Percentiles rank a stretch among this genome's conserved stretches.
These are phyloP conservation scores for Zoysia pacifica DNA, from an alignment of 176 grass and related monocot species.

Conservation along the genomic window DNA sequence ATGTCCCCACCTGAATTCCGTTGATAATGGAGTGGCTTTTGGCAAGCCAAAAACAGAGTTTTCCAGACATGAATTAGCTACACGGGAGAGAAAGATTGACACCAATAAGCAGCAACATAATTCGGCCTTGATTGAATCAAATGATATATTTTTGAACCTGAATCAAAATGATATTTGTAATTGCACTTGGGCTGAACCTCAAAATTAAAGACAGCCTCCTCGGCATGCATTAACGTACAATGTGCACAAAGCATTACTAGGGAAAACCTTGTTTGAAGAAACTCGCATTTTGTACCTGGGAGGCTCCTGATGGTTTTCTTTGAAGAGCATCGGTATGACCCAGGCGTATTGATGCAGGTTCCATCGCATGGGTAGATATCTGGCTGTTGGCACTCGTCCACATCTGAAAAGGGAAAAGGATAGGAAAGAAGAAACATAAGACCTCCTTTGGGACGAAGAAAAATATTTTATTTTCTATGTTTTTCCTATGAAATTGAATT, in stretches of 20 bases:
- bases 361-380: slow-evolving; percentile 39
- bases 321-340: slow-evolving; percentile 32
- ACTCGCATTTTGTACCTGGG: slow-evolving; percentile 17
- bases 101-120: background rate
- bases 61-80: too few species aligned
- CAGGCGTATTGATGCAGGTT: slow-evolving; percentile 40
- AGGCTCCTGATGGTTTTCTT: slow-evolving; percentile 26
- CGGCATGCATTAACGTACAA: background rate
- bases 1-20: too few species aligned
- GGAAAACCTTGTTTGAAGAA: background rate
- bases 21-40: too few species aligned
- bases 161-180: too few species aligned
- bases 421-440: too few species aligned
- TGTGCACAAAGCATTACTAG: background rate
- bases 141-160: too few species aligned
- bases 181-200: background rate
- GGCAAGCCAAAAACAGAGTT: too few species aligned
- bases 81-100: too few species aligned
- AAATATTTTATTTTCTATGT: too few species aligned
- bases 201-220: background rate
- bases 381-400: slow-evolving; percentile 34
- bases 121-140: background rate
- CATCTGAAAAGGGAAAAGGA: slow-evolving; percentile 4
- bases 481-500: too few species aligned
- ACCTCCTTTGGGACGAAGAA: too few species aligned